Evolutionary conservation across 345 rosid genomes (phyloP).

Genomic region (Hibiscus syriacus): DNA sequence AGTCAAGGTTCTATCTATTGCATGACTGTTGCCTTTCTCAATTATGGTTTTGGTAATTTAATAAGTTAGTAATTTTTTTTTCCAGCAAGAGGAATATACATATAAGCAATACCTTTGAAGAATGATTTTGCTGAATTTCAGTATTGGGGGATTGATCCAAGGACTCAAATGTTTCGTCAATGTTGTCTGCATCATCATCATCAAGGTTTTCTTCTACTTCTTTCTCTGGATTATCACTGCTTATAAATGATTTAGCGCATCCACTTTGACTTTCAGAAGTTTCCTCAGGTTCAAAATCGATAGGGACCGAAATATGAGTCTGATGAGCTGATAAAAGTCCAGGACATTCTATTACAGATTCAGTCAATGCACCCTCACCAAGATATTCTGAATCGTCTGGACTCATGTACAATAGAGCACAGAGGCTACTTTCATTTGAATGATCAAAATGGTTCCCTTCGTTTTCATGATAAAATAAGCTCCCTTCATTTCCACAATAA

Average conservation of each 20-base stretch:
- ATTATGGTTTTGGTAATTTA: not conserved
- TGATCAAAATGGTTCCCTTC: not conserved
- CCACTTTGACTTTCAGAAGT: slow-evolving; percentile 19
- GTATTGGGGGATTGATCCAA: slow-evolving; percentile 4
- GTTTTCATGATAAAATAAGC: slow-evolving; percentile 12
- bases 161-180: slow-evolving; percentile 13
- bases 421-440: slow-evolving; percentile 20
- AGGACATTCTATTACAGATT: slow-evolving; percentile 25
- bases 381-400: slow-evolving; percentile 32
- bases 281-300: slow-evolving; percentile 18
- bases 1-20: not conserved
- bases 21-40: not conserved
- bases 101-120: slow-evolving; percentile 30
- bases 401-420: slow-evolving; percentile 37
- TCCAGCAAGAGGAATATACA: not conserved
- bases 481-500: slow-evolving; percentile 21
- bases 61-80: not conserved
- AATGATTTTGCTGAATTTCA: slow-evolving; percentile 11
- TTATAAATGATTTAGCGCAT: slow-evolving; percentile 6
- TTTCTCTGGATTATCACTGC: slow-evolving; percentile 15
- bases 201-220: slow-evolving; percentile 12
- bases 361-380: slow-evolving; percentile 19
- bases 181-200: slow-evolving; percentile 9
- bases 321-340: slow-evolving; percentile 14
- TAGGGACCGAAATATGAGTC: slow-evolving; percentile 18